These are phyloP conservation scores for Candida sakaeoensis DNA, from an alignment of 805 yeast species.

Conservation along the genomic window DNA sequence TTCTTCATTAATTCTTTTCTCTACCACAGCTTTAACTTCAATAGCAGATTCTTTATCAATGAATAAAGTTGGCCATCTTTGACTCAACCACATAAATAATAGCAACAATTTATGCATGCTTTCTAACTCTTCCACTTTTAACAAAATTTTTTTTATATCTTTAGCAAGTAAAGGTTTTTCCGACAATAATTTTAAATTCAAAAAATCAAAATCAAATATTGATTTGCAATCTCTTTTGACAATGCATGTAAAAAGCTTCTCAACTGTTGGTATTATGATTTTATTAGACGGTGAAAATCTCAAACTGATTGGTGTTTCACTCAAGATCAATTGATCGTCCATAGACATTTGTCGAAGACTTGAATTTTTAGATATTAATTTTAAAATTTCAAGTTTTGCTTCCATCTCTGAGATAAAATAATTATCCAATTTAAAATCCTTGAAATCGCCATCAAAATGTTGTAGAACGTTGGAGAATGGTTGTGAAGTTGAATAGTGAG, in stretches of 20 bases:
- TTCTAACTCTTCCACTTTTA: constrained; percentile 41
- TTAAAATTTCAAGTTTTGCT: constrained; percentile 38
- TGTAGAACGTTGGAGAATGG: constrained; percentile 44
- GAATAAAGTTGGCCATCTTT: constrained; percentile 79
- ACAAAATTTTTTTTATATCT: not conserved
- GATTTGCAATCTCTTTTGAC: constrained; percentile 51
- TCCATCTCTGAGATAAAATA: constrained; percentile 38
- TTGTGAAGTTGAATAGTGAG: constrained; percentile 53
- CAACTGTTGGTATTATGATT: constrained; percentile 40
- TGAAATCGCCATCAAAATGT: constrained; percentile 43
- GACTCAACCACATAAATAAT: constrained; percentile 80
- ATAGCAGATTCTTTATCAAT: constrained; percentile 72
- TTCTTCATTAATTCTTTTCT: constrained; percentile 53
- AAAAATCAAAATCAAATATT: constrained; percentile 47
- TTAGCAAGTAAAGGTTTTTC: constrained; percentile 15
- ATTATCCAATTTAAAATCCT: constrained; percentile 14
- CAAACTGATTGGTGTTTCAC: constrained; percentile 55
- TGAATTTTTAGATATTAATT: constrained; percentile 37
- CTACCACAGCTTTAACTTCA: constrained; percentile 67
- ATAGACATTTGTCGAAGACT: constrained; percentile 33
- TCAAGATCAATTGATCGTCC: constrained; percentile 53
- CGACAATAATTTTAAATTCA: constrained; percentile 23
- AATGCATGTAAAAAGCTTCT: constrained; percentile 49
- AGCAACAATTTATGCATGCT: constrained; percentile 63
- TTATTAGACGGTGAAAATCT: constrained; percentile 25